Base-by-base conservation (phyloP, 441 rosid genomes). In the Erodium moschatum region DNA sequence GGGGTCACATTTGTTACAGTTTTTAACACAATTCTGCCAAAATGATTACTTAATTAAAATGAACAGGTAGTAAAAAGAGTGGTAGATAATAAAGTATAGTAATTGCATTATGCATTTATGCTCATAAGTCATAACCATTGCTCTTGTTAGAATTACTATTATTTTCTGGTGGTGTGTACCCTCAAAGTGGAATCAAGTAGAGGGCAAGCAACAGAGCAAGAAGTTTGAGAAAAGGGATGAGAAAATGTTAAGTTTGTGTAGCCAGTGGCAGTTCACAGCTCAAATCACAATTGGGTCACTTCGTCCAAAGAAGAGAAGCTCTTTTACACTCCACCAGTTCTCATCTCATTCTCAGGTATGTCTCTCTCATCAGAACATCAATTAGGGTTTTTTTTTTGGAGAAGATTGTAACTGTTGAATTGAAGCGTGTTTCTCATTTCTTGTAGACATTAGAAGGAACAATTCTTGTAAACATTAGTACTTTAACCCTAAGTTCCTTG, bases 281-380 rank as follows among this genome's bases (percentile, higher is more conserved):
- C 40, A 5, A 5, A 7, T 42, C 7, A 2, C 48, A 42, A 0
- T 8, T 42, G 48, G n/a, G 48, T 42, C 13, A n/a, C n/a, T 42
- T 42, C 48, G 7, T 42, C 48, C 48, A 42, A 42, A 11, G 48
- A 54, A 50, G 20, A 54, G 61, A 54, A 54, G 61, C 61, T 54
- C 61, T 5, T 5, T 5, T 54, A 54, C 3, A 16, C 20, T 54
- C 61, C 20, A 15, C 3, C 61, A 54, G 6, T 15, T 54, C 61
- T 18, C 61, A 54, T 54, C 61, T 54, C 61, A 15, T 16, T 54
- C 61, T 54, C 61, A 15, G 61, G 61, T 54, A 54, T 54, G 21
- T 0, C 20, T 16, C 20, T 54, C 21, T 16, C 20, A 8, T 54
- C 9, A 16, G n/a, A 7, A 16, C 21, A 2, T 21, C 21, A 15